Conservation (phyloP, 1,284 basidiomycete species). For the Ustilago sp. region DNA sequence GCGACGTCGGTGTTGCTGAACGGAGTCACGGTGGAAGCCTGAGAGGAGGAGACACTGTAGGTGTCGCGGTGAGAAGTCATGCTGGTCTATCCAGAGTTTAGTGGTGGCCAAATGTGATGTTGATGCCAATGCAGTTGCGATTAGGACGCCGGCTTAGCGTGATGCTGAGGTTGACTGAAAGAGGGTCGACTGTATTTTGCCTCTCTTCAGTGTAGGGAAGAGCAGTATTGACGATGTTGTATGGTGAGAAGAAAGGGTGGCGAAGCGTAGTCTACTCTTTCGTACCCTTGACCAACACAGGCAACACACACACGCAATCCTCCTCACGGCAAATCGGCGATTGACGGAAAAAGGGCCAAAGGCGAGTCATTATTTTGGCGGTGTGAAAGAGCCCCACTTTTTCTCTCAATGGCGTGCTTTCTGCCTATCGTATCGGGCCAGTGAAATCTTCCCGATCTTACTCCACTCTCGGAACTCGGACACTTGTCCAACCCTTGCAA, state of each 20-base stretch:
- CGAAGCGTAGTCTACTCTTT: too few relatives aligned
- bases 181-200: conserved; percentile 15
- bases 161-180: conserved; percentile 12
- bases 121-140: conserved; percentile 5
- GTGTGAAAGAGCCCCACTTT: too few relatives aligned
- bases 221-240: neutral
- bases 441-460: neutral
- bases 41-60: conserved; percentile 42
- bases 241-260: neutral
- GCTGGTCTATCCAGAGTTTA: neutral
- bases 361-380: too few relatives aligned
- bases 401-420: conserved; percentile 20
- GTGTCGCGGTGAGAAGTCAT: conserved; percentile 34
- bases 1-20: conserved; percentile 38
- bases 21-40: conserved; percentile 49
- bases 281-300: too few relatives aligned
- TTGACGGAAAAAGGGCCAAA: too few relatives aligned
- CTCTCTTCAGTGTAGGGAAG: conserved; percentile 19
- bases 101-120: neutral
- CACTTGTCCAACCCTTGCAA: too few relatives aligned
- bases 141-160: neutral
- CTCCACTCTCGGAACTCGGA: conserved; percentile 25
- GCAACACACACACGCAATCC: too few relatives aligned
- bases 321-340: too few relatives aligned
- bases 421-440: neutral